phyloP scores from a whole-genome alignment of 495 filamentous ascomycete genomes.

The Trichocladium uniseriatum region DNA sequence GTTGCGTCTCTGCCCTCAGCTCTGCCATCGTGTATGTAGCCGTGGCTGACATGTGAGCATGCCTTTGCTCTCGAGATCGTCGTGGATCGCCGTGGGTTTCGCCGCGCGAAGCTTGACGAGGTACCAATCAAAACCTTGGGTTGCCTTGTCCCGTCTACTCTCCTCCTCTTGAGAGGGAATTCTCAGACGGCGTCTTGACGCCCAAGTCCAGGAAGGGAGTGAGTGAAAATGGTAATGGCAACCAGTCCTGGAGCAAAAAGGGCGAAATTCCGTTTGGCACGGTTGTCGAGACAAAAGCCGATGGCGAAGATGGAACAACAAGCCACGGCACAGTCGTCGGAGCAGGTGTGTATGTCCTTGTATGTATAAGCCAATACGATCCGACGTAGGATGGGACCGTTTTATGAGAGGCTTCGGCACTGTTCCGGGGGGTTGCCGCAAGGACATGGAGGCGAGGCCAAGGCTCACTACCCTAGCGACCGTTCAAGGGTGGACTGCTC shows the following conservation, averaged over 20 bases:
- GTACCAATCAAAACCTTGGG: background rate
- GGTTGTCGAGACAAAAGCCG: constrained; percentile 13
- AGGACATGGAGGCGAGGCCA: constrained; percentile 31
- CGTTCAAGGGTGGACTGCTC: constrained; percentile 33
- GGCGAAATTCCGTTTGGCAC: background rate
- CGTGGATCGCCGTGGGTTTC: constrained; percentile 5
- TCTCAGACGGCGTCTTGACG: background rate
- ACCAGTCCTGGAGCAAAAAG: background rate
- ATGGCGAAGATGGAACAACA: constrained; percentile 31
- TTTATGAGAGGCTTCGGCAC: constrained; percentile 44
- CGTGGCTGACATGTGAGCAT: constrained; percentile 45
- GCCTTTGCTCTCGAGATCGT: constrained; percentile 22
- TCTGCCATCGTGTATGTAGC: constrained; percentile 48
- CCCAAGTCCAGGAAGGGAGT: background rate
- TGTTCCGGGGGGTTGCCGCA: constrained; percentile 34
- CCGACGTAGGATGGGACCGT: constrained; percentile 37
- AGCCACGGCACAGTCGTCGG: constrained; percentile 32
- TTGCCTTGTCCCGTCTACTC: background rate
- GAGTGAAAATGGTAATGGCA: background rate
- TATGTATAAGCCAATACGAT: constrained; percentile 37
- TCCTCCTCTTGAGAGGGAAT: background rate
- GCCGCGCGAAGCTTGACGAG: constrained; percentile 1
- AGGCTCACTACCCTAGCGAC: constrained; percentile 31
- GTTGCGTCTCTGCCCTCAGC: constrained; percentile 43
- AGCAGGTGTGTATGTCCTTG: constrained; percentile 39